Percentiles rank a stretch among this genome's conserved stretches.
phyloP scores from a whole-genome alignment of 768 basidiomycete genomes.

The Auricularia sp. region DNA sequence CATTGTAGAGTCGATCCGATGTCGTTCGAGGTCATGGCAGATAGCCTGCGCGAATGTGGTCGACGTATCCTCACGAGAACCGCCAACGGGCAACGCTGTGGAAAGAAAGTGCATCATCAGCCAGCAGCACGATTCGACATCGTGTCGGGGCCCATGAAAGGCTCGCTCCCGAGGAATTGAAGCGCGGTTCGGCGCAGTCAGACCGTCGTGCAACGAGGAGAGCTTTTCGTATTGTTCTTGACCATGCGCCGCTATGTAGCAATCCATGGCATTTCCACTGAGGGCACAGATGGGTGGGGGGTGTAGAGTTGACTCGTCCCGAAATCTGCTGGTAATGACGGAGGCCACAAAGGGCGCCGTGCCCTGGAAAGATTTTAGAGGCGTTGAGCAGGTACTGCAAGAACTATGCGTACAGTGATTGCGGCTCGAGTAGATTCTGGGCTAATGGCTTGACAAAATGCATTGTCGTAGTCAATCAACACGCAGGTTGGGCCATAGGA shows the following conservation, averaged over 20 bases:
- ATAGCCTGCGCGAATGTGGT: neutral
- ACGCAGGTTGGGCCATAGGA: neutral
- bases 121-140: neutral
- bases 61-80: neutral
- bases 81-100: neutral
- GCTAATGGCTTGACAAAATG: neutral
- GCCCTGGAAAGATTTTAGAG: neutral
- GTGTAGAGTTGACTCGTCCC: too few relatives aligned
- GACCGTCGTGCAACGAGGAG: neutral
- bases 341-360: neutral
- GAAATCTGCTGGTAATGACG: neutral
- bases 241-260: neutral
- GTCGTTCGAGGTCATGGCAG: neutral
- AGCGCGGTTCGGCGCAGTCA: too few relatives aligned
- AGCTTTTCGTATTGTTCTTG: neutral
- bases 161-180: neutral
- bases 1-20: neutral
- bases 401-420: too few relatives aligned
- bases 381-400: too few relatives aligned
- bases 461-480: neutral
- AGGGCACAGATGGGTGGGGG: neutral
- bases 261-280: neutral
- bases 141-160: neutral
- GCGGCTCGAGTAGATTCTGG: neutral
- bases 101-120: neutral